Evolutionary conservation across 2,329 filamentous ascomycete species (phyloP).

Genomic region (Epichloe amarillans): DNA sequence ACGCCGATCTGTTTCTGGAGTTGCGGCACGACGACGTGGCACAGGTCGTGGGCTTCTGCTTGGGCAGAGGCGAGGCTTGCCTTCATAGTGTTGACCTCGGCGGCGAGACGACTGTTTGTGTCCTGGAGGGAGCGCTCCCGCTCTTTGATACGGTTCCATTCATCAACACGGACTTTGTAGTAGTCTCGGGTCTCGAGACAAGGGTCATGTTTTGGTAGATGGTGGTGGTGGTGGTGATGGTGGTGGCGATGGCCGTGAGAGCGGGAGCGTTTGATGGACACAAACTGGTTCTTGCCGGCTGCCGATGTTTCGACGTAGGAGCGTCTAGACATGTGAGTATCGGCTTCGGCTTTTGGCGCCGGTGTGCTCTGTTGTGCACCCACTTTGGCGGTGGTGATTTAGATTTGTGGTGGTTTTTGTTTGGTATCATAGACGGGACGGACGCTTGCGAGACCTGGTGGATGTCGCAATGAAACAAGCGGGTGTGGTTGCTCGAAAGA

Average conservation of each 20-base stretch:
- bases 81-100: conserved; percentile 21
- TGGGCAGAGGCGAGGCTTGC: conserved; percentile 21
- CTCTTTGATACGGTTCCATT: conserved; percentile 24
- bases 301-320: conserved; percentile 24
- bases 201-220: conserved; percentile 16
- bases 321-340: conserved; percentile 20
- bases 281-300: conserved; percentile 22
- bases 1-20: conserved; percentile 24
- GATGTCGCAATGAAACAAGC: not conserved
- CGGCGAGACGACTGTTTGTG: conserved; percentile 20
- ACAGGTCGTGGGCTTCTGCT: conserved; percentile 21
- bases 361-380: conserved; percentile 7
- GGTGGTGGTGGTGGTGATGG: conserved; percentile 16
- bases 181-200: conserved; percentile 18
- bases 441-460: not conserved
- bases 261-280: conserved; percentile 26
- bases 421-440: conserved; percentile 1
- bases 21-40: conserved; percentile 20
- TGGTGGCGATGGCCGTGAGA: conserved; percentile 20
- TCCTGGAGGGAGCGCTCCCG: conserved; percentile 23
- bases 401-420: not conserved
- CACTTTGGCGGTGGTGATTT: conserved; percentile 8
- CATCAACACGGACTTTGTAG: conserved; percentile 21
- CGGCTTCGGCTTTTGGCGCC: not conserved
- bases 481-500: not conserved